Conservation (phyloP, 306 rosid genomes). For the Ormosia semicastrata region DNA sequence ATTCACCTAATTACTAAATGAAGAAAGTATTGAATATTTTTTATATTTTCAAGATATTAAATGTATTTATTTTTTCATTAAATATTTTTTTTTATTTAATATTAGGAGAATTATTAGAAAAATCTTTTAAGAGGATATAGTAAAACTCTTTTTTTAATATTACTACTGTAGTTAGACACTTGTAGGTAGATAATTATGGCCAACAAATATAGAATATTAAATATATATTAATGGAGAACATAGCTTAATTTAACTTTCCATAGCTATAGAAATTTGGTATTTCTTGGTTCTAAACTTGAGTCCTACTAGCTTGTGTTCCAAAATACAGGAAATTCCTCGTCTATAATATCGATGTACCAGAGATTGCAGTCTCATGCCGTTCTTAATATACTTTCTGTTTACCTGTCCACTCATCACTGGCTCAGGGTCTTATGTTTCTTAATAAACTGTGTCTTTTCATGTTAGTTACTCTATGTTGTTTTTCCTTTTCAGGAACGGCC, state of each 20-base stretch:
- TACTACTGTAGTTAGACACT: neutral
- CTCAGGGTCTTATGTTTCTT: neutral
- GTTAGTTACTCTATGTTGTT: slow-evolving; percentile 4
- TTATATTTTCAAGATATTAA: too few relatives aligned
- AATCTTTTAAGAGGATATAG: too few relatives aligned
- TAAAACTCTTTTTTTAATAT: neutral
- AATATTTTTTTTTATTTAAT: too few relatives aligned
- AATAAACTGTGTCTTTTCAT: neutral
- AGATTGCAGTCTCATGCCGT: neutral
- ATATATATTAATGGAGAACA: neutral
- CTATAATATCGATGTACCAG: neutral
- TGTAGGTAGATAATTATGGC: neutral
- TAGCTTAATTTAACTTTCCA: neutral
- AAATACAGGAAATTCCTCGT: neutral
- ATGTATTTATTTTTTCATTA: too few relatives aligned
- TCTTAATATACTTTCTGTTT: neutral
- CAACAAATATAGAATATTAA: neutral
- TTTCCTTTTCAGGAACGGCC: slow-evolving; percentile 69
- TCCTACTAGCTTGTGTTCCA: neutral
- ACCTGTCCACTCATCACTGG: neutral
- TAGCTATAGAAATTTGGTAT: neutral
- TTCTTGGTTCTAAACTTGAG: neutral
- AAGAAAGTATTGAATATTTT: too few relatives aligned
- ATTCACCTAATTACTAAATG: too few relatives aligned
- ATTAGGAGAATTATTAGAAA: too few relatives aligned